phyloP scores from a whole-genome alignment of 352 stramenopile species.

The Globisporangium orthogonon region DNA sequence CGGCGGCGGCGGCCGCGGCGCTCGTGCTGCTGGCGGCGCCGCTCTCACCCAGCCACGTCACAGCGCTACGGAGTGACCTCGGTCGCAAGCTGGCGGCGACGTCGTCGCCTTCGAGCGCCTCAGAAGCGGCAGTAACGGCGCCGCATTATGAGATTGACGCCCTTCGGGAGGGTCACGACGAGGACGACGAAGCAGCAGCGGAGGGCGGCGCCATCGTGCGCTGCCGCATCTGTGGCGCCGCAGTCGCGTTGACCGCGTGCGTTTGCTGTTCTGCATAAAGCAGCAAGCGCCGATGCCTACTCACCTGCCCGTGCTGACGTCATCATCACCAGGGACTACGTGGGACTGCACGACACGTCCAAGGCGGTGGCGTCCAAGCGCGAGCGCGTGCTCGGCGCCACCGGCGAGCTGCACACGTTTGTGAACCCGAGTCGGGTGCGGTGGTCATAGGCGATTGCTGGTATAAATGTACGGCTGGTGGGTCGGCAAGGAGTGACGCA shows the following conservation, averaged over 20 bases:
- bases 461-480: no score
- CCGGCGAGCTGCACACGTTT: constrained; percentile 67
- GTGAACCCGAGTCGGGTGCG: constrained; percentile 65
- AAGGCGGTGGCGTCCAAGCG: constrained; percentile 55
- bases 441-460: no score
- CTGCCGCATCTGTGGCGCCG: constrained; percentile 73
- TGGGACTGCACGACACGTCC: constrained; percentile 62
- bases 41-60: not conserved
- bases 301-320: not conserved
- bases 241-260: constrained; percentile 60
- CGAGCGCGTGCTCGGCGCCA: constrained; percentile 40
- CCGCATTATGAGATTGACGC: not conserved
- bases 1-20: not conserved
- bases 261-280: not conserved
- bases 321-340: constrained; percentile 44
- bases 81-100: not conserved
- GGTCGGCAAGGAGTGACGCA: no score
- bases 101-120: not conserved
- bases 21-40: not conserved
- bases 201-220: constrained; percentile 36
- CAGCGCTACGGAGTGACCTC: not conserved
- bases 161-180: constrained; percentile 1
- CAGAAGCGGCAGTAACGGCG: not conserved
- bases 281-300: no score
- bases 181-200: constrained; percentile 14